Evolutionary conservation across 2,329 filamentous ascomycete genomes (phyloP).

Genomic region (Diatrype stigma): DNA sequence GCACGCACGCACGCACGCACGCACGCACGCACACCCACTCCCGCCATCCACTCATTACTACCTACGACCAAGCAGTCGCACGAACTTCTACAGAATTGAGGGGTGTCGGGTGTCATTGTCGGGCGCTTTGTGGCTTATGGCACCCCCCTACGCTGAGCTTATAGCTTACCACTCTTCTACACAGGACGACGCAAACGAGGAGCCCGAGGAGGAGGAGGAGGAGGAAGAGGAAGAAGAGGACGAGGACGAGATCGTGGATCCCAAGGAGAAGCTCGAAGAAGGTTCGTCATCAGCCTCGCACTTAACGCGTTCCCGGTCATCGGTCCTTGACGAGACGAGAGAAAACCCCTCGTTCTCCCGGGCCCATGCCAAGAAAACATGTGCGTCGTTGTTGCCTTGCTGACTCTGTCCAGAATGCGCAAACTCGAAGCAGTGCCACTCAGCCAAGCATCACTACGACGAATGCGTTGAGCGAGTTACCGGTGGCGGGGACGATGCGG

Average conservation of each 20-base stretch:
- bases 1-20: background rate
- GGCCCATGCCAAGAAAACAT: too few relatives aligned
- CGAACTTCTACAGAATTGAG: too few relatives aligned
- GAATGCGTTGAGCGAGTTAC: conserved; percentile 96
- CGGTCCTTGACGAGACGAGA: too few relatives aligned
- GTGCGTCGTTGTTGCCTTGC: conserved; percentile 2
- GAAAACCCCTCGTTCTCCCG: too few relatives aligned
- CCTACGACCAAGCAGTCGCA: too few relatives aligned
- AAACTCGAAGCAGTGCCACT: conserved; percentile 78
- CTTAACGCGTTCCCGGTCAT: background rate
- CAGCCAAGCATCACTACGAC: conserved; percentile 95
- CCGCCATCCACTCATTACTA: too few relatives aligned
- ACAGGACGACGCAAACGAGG: conserved; percentile 37
- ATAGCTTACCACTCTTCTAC: background rate
- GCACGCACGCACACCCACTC: too few relatives aligned
- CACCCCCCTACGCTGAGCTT: background rate
- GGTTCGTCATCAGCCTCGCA: conserved; percentile 56
- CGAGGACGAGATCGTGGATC: conserved; percentile 76
- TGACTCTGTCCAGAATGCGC: conserved; percentile 69
- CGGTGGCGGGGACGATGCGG: conserved; percentile 61
- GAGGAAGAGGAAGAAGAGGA: conserved; percentile 79
- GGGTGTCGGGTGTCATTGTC: too few relatives aligned
- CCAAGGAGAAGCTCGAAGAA: conserved; percentile 85
- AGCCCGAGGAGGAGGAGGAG: conserved; percentile 56
- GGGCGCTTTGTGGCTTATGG: too few relatives aligned